A percentile compares a stretch with the other conserved stretches of the same genome.
Conservation (phyloP, 2,329 filamentous ascomycete species). For the Dactylellina sp. region DNA sequence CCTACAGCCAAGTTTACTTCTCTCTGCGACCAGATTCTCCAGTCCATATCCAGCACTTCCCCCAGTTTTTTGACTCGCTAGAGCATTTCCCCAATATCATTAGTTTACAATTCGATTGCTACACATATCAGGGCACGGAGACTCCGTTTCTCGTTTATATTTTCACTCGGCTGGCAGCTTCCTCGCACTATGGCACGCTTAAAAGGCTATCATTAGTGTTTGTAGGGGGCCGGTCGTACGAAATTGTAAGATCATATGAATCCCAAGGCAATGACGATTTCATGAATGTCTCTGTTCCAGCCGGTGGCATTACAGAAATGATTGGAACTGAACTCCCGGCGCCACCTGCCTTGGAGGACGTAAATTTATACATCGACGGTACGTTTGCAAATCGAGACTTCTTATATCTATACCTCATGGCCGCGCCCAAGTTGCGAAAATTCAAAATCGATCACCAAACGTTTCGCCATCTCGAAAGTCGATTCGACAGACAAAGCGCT, state of each 20-base stretch:
- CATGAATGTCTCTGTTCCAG: not conserved
- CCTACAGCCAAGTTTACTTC: constrained; percentile 3
- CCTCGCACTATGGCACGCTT: not conserved
- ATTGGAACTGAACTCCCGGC: not conserved
- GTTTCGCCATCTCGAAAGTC: not conserved
- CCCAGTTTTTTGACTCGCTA: not conserved
- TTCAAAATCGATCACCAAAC: not conserved
- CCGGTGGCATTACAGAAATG: not conserved
- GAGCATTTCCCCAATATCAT: not conserved
- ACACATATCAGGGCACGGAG: not conserved
- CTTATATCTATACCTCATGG: not conserved
- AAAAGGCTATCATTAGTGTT: not conserved
- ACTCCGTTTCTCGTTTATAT: not conserved
- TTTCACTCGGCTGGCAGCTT: not conserved
- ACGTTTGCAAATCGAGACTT: not conserved
- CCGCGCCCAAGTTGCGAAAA: not conserved
- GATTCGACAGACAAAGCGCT: not conserved
- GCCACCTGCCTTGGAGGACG: not conserved
- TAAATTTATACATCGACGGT: not conserved
- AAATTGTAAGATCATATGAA: no score
- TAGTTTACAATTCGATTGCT: not conserved
- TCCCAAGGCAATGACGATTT: no score
- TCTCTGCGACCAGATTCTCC: not conserved
- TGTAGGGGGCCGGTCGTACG: not conserved
- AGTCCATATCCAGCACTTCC: not conserved